Percentiles rank a stretch among this genome's conserved stretches.
Conservation (phyloP, 2,329 filamentous ascomycete genomes). For the Sporothrix brunneoviolacea region DNA sequence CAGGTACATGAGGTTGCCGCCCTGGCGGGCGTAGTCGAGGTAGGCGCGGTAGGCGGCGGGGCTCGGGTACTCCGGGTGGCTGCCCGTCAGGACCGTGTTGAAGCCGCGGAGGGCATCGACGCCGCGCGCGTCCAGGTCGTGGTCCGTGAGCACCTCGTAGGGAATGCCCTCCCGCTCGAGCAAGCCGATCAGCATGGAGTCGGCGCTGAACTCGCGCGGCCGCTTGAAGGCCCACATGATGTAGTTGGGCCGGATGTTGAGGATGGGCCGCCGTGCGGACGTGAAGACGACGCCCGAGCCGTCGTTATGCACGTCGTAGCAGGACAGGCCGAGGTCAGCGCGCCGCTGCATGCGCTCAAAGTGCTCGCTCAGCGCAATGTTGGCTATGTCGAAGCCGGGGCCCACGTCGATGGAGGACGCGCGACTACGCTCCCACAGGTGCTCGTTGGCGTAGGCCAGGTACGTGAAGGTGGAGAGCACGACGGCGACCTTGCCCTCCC, state of each 20-base stretch:
- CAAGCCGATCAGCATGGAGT: conserved; percentile 29
- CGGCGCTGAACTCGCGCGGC: conserved; percentile 30
- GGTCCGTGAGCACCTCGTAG: conserved; percentile 33
- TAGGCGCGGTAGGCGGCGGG: conserved; percentile 24
- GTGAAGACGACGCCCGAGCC: conserved; percentile 29
- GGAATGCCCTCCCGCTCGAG: conserved; percentile 24
- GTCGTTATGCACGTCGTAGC: conserved; percentile 33
- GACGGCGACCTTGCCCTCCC: not conserved
- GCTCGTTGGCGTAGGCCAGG: conserved; percentile 14
- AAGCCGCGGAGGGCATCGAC: conserved; percentile 18
- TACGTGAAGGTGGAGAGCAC: conserved; percentile 12
- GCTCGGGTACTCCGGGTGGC: conserved; percentile 30
- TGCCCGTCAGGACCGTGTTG: conserved; percentile 25
- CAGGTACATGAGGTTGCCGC: conserved; percentile 32
- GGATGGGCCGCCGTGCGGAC: conserved; percentile 27
- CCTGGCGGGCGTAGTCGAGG: conserved; percentile 22
- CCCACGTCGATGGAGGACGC: not conserved
- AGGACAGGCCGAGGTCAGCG: conserved; percentile 29
- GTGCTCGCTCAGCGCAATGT: not conserved
- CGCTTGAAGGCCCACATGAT: conserved; percentile 29
- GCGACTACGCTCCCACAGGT: conserved; percentile 5
- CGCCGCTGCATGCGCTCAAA: conserved; percentile 4
- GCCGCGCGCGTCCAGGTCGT: conserved; percentile 27
- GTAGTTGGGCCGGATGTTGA: conserved; percentile 31
- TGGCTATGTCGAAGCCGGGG: not conserved